Evolutionary conservation across 2,329 filamentous ascomycete genomes (phyloP).

Genomic region (Graphiopsis chlorocephala): DNA sequence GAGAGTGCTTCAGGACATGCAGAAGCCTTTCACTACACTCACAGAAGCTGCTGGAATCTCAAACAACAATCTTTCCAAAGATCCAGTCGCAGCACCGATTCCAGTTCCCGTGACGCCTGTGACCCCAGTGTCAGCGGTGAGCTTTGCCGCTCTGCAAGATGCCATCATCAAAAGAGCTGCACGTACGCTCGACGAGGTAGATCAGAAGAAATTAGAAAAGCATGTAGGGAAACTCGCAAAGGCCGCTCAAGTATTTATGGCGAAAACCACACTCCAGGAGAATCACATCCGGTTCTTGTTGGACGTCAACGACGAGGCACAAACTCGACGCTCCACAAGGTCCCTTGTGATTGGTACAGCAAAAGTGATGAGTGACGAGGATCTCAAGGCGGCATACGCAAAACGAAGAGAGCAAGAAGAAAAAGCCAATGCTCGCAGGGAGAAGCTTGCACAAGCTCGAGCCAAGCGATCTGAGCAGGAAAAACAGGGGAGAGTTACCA

Average conservation of each 20-base stretch:
- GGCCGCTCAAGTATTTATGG: not conserved
- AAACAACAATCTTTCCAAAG: constrained; percentile 18
- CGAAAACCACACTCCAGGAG: not conserved
- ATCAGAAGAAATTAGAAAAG: constrained; percentile 24
- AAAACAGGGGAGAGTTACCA: too few relatives aligned
- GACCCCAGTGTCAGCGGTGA: constrained; percentile 29
- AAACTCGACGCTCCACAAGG: constrained; percentile 26
- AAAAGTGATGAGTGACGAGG: constrained; percentile 27
- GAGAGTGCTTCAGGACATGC: too few relatives aligned
- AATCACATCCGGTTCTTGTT: constrained; percentile 21
- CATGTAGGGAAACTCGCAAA: constrained; percentile 26
- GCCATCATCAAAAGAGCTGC: constrained; percentile 25
- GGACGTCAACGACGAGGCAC: constrained; percentile 29
- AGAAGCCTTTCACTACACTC: constrained; percentile 13
- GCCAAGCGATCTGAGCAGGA: too few relatives aligned
- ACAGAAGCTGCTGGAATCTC: constrained; percentile 14
- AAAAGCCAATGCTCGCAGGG: not conserved
- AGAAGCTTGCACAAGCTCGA: too few relatives aligned
- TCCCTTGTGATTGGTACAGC: constrained; percentile 24
- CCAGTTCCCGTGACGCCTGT: constrained; percentile 30
- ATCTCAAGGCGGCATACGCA: constrained; percentile 23
- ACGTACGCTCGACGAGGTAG: constrained; percentile 26
- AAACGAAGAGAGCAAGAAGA: constrained; percentile 24
- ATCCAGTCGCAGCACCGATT: constrained; percentile 10
- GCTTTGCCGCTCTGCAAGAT: constrained; percentile 22